phyloP scores from a whole-genome alignment of 78 protist genomes.

The Emiliania huxleyi region DNA sequence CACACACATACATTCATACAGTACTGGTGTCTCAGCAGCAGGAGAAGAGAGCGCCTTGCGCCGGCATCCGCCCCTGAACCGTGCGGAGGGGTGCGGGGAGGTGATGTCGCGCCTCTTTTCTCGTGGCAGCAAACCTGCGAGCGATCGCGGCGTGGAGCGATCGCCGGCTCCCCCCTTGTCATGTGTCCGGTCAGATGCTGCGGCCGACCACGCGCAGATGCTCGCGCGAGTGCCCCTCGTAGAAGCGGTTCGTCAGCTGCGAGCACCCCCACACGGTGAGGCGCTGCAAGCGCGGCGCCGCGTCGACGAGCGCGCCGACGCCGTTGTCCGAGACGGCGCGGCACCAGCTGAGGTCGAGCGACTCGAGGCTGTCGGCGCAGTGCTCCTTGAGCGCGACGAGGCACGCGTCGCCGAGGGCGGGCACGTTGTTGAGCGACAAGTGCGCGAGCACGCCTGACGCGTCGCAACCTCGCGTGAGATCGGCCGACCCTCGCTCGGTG shows the following conservation, averaged over 20 bases:
- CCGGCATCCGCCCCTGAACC: no score
- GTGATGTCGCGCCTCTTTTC: no score
- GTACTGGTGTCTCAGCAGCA: no score
- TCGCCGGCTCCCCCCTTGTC: no score
- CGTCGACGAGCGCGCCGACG: not conserved
- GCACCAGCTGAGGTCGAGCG: slow-evolving; percentile 15
- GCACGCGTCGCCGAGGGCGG: not conserved
- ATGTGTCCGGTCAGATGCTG: no score
- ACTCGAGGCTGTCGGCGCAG: not conserved
- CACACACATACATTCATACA: no score
- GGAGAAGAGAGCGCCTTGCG: no score
- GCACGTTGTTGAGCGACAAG: slow-evolving; percentile 1
- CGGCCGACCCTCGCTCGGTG: no score
- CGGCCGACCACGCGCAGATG: not conserved
- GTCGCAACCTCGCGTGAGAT: no score
- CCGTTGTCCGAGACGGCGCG: not conserved
- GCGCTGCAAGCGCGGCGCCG: not conserved
- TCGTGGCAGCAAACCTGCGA: no score
- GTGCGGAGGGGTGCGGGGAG: no score
- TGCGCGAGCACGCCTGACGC: not conserved
- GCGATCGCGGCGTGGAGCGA: no score
- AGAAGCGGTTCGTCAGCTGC: not conserved
- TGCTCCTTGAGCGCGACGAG: not conserved
- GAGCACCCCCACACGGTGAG: not conserved
- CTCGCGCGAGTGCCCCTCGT: not conserved